Evolutionary conservation across 1,139 yeast species (phyloP).

Genomic region (Sugiyamaella novakii): DNA sequence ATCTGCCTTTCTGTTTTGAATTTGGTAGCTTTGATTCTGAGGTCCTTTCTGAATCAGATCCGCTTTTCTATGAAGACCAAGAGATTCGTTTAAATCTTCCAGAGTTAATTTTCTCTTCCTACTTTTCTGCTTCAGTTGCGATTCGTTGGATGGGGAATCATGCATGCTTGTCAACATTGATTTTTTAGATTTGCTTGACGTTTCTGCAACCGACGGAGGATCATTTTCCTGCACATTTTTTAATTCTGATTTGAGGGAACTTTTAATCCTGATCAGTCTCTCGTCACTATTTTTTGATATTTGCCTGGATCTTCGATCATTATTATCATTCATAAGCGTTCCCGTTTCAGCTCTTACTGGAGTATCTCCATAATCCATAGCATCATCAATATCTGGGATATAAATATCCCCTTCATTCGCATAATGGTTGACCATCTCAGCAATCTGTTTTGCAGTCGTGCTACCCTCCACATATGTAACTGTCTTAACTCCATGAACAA

Average conservation of each 20-base stretch:
- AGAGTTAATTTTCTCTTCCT: constrained; percentile 8
- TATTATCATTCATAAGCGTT: too few species aligned
- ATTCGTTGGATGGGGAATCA: too few species aligned
- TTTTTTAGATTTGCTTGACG: too few species aligned
- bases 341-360: neutral
- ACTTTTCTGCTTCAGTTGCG: neutral
- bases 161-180: too few species aligned
- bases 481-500: constrained; percentile 66
- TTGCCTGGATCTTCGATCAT: too few species aligned
- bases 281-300: too few species aligned
- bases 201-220: too few species aligned
- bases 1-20: too few species aligned
- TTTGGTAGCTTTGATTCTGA: too few species aligned
- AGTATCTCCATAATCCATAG: neutral
- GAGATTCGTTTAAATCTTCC: constrained; percentile 4
- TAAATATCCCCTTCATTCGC: constrained; percentile 14
- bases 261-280: too few species aligned
- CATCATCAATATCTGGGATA: constrained; percentile 6
- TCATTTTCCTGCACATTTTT: too few species aligned
- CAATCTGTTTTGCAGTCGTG: constrained; percentile 59
- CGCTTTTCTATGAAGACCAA: neutral
- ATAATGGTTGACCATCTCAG: constrained; percentile 41
- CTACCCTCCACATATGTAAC: constrained; percentile 62
- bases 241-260: too few species aligned
- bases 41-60: neutral